These are phyloP conservation scores for Cetraspora pellucida DNA, from an alignment of 192 early-diverging fungal species.

Conservation along the genomic window DNA sequence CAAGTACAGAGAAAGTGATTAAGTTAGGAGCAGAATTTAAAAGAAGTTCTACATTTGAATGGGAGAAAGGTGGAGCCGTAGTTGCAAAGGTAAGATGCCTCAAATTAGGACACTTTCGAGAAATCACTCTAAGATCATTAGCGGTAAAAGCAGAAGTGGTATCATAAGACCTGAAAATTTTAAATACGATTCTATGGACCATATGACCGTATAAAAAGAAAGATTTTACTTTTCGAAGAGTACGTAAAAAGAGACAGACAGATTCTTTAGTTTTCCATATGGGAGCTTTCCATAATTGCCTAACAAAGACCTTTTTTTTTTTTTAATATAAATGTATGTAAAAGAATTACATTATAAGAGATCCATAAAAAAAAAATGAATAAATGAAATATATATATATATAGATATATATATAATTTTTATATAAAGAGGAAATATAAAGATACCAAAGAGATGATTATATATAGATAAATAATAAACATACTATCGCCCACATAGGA, in stretches of 20 bases:
- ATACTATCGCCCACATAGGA: not conserved
- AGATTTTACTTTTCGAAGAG: slow-evolving; percentile 6
- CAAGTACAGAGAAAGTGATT: not conserved
- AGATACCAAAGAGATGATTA: not conserved
- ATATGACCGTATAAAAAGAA: slow-evolving; percentile 7
- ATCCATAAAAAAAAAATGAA: too few relatives aligned
- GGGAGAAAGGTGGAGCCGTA: not conserved
- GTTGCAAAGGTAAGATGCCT: slow-evolving; percentile 2
- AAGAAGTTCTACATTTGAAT: not conserved
- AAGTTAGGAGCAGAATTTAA: slow-evolving; percentile 1
- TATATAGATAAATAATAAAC: not conserved
- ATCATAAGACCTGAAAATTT: not conserved
- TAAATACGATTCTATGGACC: slow-evolving; percentile 5
- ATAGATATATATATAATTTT: not conserved
- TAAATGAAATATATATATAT: not conserved
- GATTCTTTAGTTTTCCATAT: not conserved
- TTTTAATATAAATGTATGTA: too few relatives aligned
- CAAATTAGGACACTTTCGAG: slow-evolving; percentile 13
- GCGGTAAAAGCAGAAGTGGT: not conserved
- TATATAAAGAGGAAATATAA: not conserved
- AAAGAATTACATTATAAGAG: too few relatives aligned
- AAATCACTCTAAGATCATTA: slow-evolving; percentile 3
- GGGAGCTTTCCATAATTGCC: slow-evolving; percentile 16
- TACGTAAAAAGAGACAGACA: not conserved
- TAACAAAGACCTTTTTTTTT: slow-evolving; percentile 1